Percentiles rank a stretch among this genome's conserved stretches.
phyloP scores from a whole-genome alignment of 1,284 basidiomycete genomes.

The Ganoderma leucocontextum region DNA sequence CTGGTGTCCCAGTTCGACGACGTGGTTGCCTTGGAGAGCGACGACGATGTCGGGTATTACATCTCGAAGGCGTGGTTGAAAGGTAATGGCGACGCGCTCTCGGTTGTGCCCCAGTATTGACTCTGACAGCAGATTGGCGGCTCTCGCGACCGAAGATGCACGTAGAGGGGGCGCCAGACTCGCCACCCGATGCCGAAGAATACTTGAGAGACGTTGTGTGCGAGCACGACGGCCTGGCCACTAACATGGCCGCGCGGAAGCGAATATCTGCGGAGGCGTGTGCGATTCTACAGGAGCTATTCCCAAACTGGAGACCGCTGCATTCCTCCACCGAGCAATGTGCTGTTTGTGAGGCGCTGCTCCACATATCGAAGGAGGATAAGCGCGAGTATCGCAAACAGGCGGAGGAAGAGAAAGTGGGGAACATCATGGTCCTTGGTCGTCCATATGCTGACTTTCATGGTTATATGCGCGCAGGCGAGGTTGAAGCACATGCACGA shows the following conservation, averaged over 20 bases:
- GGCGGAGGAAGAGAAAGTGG: conserved; percentile 80
- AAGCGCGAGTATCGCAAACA: conserved; percentile 64
- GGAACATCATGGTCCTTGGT: conserved; percentile 20
- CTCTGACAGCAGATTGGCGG: conserved; percentile 67
- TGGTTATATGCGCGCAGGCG: conserved; percentile 48
- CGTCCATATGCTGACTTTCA: conserved; percentile 22
- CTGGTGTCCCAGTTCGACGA: conserved; percentile 65
- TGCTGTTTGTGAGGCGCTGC: conserved; percentile 61
- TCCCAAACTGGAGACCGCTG: conserved; percentile 70
- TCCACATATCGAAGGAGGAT: conserved; percentile 65
- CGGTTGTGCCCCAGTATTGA: conserved; percentile 2
- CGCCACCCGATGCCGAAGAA: conserved; percentile 65
- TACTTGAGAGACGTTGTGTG: conserved; percentile 70
- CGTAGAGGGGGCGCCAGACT: conserved; percentile 58
- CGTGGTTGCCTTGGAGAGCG: conserved; percentile 52
- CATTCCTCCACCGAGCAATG: conserved; percentile 62
- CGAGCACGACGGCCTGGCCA: conserved; percentile 68
- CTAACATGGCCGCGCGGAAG: conserved; percentile 60
- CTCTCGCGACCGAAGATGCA: conserved; percentile 80
- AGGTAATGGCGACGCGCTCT: conserved; percentile 50
- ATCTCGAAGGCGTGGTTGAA: conserved; percentile 82
- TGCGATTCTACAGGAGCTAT: conserved; percentile 61
- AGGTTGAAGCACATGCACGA: conserved; percentile 69
- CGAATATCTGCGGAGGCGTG: conserved; percentile 71
- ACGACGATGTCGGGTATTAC: conserved; percentile 62